Evolutionary conservation across 176 grass and related monocot genomes (phyloP).

Genomic region (Cymbopogon citratus): DNA sequence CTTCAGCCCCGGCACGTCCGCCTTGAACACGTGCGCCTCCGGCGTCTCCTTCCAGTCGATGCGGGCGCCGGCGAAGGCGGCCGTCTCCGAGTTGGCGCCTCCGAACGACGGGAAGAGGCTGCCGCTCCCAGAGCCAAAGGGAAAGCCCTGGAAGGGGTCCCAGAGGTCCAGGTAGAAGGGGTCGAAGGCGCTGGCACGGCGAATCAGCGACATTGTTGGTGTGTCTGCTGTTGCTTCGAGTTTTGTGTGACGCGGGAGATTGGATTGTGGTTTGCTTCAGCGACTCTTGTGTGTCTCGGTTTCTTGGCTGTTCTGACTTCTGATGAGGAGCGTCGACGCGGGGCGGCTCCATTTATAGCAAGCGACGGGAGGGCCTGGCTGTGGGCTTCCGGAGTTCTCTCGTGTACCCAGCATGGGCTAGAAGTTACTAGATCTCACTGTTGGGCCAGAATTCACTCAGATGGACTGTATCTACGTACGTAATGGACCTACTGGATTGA

Average conservation of each 20-base stretch:
- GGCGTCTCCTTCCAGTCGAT: conserved; percentile 66
- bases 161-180: too few relatives aligned
- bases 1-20: conserved; percentile 55
- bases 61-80: conserved; percentile 35
- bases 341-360: not conserved
- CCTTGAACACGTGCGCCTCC: conserved; percentile 61
- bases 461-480: too few relatives aligned
- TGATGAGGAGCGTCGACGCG: not conserved
- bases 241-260: not conserved
- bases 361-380: not conserved
- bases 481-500: not conserved
- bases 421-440: not conserved
- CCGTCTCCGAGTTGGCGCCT: conserved; percentile 11
- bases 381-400: not conserved
- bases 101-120: conserved; percentile 39
- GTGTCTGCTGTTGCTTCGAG: not conserved
- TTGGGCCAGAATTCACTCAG: not conserved
- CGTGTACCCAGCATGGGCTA: not conserved
- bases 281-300: not conserved
- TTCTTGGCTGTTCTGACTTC: not conserved
- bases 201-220: too few relatives aligned
- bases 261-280: not conserved
- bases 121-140: not conserved
- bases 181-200: too few relatives aligned
- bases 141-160: too few relatives aligned